Evolutionary conservation across 2,329 filamentous ascomycete genomes (phyloP).

Genomic region (Alternaria consortialis): DNA sequence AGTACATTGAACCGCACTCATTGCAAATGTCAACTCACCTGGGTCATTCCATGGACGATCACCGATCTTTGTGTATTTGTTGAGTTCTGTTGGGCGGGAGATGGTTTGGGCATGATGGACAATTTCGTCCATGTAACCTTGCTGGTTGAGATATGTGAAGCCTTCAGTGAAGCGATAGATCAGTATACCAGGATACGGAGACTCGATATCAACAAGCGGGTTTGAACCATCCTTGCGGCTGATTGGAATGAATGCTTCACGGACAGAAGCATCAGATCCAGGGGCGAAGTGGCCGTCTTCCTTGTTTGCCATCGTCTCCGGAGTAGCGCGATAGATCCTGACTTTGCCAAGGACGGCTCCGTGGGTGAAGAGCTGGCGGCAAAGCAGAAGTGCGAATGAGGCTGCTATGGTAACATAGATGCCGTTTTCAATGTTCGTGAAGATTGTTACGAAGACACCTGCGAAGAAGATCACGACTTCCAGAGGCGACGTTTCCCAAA

Average conservation of each 20-base stretch:
- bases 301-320: constrained; percentile 72
- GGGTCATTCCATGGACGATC: constrained; percentile 95
- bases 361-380: constrained; percentile 81
- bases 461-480: constrained; percentile 94
- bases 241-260: constrained; percentile 69
- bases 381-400: constrained; percentile 81
- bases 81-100: constrained; percentile 78
- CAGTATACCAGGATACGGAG: constrained; percentile 90
- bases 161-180: constrained; percentile 96
- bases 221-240: constrained; percentile 91
- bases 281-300: constrained; percentile 24
- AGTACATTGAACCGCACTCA: not conserved
- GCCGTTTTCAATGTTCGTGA: constrained; percentile 87
- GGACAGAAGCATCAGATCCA: constrained; percentile 17
- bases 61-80: constrained; percentile 65
- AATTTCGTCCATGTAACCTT: constrained; percentile 81
- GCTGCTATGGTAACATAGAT: constrained; percentile 86
- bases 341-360: constrained; percentile 82
- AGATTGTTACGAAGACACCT: constrained; percentile 89
- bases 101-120: constrained; percentile 58
- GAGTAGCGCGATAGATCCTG: constrained; percentile 83
- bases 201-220: constrained; percentile 78
- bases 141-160: constrained; percentile 95
- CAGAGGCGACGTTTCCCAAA: constrained; percentile 90
- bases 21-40: constrained; percentile 53